Percentiles rank a stretch among this genome's conserved stretches.
Conservation (phyloP, 306 rosid species). For the Inga laurina region DNA sequence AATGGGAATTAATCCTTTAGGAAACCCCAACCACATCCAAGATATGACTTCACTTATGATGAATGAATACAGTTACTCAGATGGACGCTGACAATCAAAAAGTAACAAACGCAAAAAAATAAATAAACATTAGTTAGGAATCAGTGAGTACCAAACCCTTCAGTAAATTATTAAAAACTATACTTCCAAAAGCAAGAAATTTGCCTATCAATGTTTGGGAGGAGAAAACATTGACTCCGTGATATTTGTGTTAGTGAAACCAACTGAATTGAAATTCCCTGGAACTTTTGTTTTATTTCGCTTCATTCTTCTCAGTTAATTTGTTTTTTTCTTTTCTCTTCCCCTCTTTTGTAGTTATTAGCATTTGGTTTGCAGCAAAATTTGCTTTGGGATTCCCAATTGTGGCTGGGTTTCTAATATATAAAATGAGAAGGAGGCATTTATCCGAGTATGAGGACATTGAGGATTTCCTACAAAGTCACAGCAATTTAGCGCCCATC, state of each 20-base stretch:
- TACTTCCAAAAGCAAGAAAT: neutral
- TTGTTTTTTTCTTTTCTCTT: neutral
- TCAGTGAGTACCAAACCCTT: neutral
- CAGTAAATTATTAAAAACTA: neutral
- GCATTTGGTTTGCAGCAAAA: neutral
- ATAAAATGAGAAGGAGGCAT: slow-evolving; percentile 23
- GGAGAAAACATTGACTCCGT: neutral
- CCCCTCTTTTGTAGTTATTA: neutral
- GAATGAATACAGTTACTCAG: neutral
- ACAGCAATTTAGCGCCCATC: slow-evolving; percentile 20
- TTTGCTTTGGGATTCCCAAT: slow-evolving; percentile 11
- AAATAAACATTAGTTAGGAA: neutral
- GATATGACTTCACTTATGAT: too few species aligned
- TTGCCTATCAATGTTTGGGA: neutral
- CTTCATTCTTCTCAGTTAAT: neutral
- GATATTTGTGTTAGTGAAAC: neutral
- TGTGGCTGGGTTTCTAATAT: neutral
- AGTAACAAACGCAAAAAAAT: neutral
- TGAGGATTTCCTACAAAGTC: slow-evolving; percentile 23
- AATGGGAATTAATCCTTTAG: neutral
- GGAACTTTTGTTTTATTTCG: neutral
- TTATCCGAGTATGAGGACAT: neutral
- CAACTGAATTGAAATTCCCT: neutral
- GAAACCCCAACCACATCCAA: too few species aligned
- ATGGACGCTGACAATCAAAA: neutral